These are phyloP conservation scores for Poa pratensis DNA, from an alignment of 176 grass and related monocot species.

Conservation along the genomic window DNA sequence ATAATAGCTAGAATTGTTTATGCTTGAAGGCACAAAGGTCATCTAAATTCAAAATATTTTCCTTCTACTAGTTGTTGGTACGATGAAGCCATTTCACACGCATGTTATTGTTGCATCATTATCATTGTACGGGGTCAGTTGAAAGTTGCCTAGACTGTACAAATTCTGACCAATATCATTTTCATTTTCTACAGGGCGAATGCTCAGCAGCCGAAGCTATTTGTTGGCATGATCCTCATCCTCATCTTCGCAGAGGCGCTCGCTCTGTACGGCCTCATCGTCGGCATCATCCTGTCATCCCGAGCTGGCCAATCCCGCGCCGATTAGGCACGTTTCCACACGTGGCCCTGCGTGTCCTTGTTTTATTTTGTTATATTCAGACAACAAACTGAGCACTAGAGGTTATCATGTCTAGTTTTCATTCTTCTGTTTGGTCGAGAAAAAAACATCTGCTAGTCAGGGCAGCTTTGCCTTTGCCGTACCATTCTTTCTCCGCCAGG, in stretches of 20 bases:
- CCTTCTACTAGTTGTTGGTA: not conserved
- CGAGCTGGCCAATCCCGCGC: constrained; percentile 59
- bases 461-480: constrained; percentile 26
- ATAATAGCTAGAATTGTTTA: not conserved
- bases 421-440: constrained; percentile 33
- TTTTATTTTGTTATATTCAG: constrained; percentile 41
- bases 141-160: not conserved
- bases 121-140: not conserved
- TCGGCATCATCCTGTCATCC: constrained; percentile 66
- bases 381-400: constrained; percentile 46
- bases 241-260: constrained; percentile 62
- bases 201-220: constrained; percentile 62
- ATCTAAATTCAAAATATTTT: not conserved
- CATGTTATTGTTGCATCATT: not conserved
- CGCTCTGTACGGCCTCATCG: constrained; percentile 62
- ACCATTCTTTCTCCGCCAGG: constrained; percentile 48
- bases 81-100: not conserved
- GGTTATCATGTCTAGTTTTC: constrained; percentile 46
- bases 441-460: constrained; percentile 23
- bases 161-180: not conserved
- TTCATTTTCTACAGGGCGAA: constrained; percentile 47
- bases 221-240: constrained; percentile 74
- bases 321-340: constrained; percentile 33
- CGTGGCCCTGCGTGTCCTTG: constrained; percentile 19
- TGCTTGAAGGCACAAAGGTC: not conserved